Percentiles rank a stretch among this genome's conserved stretches.
These are phyloP conservation scores for Talaromyces albobiverticillius DNA, from an alignment of 2,329 filamentous ascomycete genomes.

Conservation along the genomic window DNA sequence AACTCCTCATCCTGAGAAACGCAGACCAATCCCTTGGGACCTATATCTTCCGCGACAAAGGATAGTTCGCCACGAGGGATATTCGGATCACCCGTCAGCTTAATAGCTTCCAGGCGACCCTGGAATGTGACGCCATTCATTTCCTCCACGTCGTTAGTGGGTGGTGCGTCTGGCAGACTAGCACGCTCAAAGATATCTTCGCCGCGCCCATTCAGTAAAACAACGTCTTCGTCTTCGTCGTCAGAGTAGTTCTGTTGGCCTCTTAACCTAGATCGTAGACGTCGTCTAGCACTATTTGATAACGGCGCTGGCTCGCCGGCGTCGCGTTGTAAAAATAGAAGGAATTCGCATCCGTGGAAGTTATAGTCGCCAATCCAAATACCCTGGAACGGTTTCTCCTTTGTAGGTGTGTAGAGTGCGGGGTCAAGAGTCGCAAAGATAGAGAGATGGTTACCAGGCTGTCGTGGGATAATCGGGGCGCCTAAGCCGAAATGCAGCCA, in stretches of 20 bases:
- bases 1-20: constrained; percentile 67
- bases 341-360: constrained; percentile 82
- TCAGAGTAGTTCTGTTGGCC: not conserved
- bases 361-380: constrained; percentile 93
- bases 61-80: constrained; percentile 82
- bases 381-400: constrained; percentile 77
- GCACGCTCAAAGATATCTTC: constrained; percentile 14
- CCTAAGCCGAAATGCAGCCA: constrained; percentile 67
- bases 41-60: constrained; percentile 77
- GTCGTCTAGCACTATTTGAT: constrained; percentile 2
- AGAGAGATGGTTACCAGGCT: constrained; percentile 48
- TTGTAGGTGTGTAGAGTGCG: constrained; percentile 74
- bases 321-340: constrained; percentile 75
- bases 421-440: constrained; percentile 73
- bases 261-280: not conserved
- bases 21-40: constrained; percentile 60
- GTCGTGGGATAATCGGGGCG: constrained; percentile 34
- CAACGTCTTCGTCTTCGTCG: constrained; percentile 3
- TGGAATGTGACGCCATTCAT: constrained; percentile 52
- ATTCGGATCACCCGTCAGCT: constrained; percentile 88
- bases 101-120: constrained; percentile 76
- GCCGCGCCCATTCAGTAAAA: not conserved
- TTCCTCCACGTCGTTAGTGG: constrained; percentile 14
- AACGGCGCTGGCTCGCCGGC: constrained; percentile 10
- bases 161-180: not conserved